Percentiles rank a stretch among this genome's conserved stretches.
Conservation (phyloP, 805 yeast species). For the Barnettozyma wickerhamii region DNA sequence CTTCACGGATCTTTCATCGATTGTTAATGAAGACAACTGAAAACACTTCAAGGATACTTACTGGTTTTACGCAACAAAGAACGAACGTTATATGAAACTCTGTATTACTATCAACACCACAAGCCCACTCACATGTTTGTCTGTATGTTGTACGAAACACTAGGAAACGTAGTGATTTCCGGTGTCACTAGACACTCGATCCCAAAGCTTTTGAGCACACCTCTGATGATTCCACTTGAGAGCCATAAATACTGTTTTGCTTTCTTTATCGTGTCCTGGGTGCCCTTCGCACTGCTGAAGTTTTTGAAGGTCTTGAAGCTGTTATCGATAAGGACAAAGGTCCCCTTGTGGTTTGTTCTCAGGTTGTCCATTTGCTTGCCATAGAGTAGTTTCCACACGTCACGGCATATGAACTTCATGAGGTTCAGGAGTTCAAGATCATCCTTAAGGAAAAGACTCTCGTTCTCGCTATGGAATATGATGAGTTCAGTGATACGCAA, state of each 20-base stretch:
- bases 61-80: neutral
- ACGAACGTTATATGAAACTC: neutral
- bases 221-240: conserved; percentile 74
- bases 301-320: conserved; percentile 49
- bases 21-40: conserved; percentile 29
- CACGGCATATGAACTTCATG: conserved; percentile 90
- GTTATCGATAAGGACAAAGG: conserved; percentile 74
- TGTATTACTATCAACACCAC: neutral
- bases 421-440: conserved; percentile 65
- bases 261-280: conserved; percentile 39
- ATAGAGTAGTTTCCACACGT: conserved; percentile 79
- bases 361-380: conserved; percentile 88
- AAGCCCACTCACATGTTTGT: conserved; percentile 35
- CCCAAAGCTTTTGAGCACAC: conserved; percentile 66
- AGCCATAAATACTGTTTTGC: conserved; percentile 55
- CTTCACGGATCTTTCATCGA: conserved; percentile 47
- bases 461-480: conserved; percentile 42
- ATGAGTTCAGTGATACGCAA: conserved; percentile 47
- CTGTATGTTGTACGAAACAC: conserved; percentile 70
- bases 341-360: conserved; percentile 86
- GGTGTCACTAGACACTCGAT: conserved; percentile 61
- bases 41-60: neutral
- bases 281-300: conserved; percentile 43
- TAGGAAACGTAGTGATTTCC: conserved; percentile 57
- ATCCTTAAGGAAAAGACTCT: conserved; percentile 38